Percentiles rank a stretch among this genome's conserved stretches.
These are phyloP conservation scores for Galeopsis tetrahit DNA, from an alignment of 257 asterid species.

Conservation along the genomic window DNA sequence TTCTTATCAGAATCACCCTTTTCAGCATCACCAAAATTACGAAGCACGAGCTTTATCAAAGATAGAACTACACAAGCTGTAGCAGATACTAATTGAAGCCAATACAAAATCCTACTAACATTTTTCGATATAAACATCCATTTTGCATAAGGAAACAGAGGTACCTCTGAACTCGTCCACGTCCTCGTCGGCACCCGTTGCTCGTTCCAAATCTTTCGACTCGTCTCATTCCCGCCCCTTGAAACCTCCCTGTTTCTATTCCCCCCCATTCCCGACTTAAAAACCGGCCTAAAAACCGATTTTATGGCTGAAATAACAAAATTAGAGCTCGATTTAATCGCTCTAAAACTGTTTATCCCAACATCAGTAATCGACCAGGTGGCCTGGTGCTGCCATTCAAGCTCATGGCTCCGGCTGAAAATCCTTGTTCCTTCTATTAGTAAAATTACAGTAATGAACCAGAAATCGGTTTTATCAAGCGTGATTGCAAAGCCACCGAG, in stretches of 20 bases:
- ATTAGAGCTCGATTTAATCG: constrained; percentile 59
- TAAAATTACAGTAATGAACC: constrained; percentile 84
- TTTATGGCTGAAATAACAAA: constrained; percentile 36
- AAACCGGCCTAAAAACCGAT: constrained; percentile 35
- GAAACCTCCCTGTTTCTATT: constrained; percentile 43
- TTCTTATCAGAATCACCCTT: constrained; percentile 68
- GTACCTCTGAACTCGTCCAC: constrained; percentile 85
- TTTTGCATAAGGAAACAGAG: constrained; percentile 66
- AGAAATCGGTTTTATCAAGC: constrained; percentile 75
- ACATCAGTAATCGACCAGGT: constrained; percentile 77
- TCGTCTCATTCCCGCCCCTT: constrained; percentile 11
- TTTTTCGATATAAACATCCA: constrained; percentile 82
- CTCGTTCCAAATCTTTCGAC: constrained; percentile 39
- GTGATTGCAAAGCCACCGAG: constrained; percentile 96
- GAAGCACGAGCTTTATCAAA: constrained; percentile 57
- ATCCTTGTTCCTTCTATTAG: constrained; percentile 78
- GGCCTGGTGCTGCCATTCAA: constrained; percentile 95
- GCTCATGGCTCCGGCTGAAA: constrained; percentile 91
- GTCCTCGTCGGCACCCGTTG: constrained; percentile 51
- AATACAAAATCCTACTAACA: constrained; percentile 66
- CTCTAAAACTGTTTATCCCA: constrained; percentile 73
- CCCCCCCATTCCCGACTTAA: constrained; percentile 25
- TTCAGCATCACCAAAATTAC: constrained; percentile 59
- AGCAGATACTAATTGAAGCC: constrained; percentile 89
- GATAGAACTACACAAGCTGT: constrained; percentile 78